Base-by-base conservation (phyloP, 768 basidiomycete species). In the Fomitopsis pulvina region DNA sequence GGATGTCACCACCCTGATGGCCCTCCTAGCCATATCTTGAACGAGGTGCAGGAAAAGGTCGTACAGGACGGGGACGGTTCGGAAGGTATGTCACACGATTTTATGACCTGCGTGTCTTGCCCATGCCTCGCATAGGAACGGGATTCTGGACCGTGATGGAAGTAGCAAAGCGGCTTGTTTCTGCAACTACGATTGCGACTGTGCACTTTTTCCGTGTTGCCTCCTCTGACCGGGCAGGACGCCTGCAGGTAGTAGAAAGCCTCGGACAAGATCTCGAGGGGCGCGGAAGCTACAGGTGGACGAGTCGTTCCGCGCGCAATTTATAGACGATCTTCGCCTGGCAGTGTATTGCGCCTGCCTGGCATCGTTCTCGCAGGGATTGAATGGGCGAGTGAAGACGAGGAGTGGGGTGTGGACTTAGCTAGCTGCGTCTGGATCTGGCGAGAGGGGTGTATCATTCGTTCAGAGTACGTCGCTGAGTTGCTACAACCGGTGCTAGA, bases 161-260 rank as follows among this genome's bases (percentile, higher is more conserved):
- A 47, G 55, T 56, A 9, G 52, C 58, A 9, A 48, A 47, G 22
- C 50, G 53, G 2, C 58, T 57, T 28, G 53, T 57, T 30, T 50
- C 52, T 38, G 54, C 54, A 28, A 54, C 59, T 26, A 60, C 56
- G 34, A 60, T 57, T 25, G 45, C 59, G 26, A 52, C 48, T 24
- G 58, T 56, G 11, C 60, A 61, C 49, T 59, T 61, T 38, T 50
- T 57, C 45, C 56, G 59, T 21, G 52, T 60, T 47, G 54, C 56
- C n/a, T 57, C 59, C 24, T 41, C 59, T 9, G 56, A 61, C 51
- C 56, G 59, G 16, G 54, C 53, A 3, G 38, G 53, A 29, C 49
- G 59, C 37, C 55, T 60, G 43, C 14, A 45, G 25, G 54, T 57
- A 14, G 54, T 46, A 20, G 45, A 56, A 22, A 53, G 34, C 29